Evolutionary conservation across 208 protist genomes (phyloP).

Genomic region (Blastocrithidia nonstop): DNA sequence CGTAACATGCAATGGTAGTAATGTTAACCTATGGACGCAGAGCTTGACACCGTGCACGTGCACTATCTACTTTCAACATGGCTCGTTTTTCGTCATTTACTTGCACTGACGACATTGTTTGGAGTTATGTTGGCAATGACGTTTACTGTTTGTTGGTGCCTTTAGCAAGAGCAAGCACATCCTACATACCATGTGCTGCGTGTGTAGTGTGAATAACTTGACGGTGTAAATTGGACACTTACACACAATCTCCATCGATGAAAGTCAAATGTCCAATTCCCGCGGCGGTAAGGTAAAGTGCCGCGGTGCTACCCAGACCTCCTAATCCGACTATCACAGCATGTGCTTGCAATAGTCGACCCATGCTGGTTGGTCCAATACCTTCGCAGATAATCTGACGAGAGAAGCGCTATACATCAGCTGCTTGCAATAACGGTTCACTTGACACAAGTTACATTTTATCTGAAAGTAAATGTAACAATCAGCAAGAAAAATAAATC

Average conservation of each 20-base stretch:
- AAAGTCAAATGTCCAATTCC: constrained; percentile 84
- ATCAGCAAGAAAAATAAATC: constrained; percentile 4
- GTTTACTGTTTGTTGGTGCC: too few species aligned
- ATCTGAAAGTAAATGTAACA: neutral
- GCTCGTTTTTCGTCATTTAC: constrained; percentile 28
- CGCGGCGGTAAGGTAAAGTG: constrained; percentile 86
- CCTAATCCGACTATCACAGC: constrained; percentile 89
- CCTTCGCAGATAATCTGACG: constrained; percentile 81
- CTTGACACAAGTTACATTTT: constrained; percentile 11
- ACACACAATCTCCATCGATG: constrained; percentile 89
- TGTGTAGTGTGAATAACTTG: constrained; percentile 92
- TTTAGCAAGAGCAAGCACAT: too few species aligned
- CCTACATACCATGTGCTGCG: too few species aligned
- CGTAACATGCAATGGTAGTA: constrained; percentile 10
- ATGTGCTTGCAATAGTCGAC: constrained; percentile 20
- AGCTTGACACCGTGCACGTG: constrained; percentile 29
- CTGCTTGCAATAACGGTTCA: constrained; percentile 20
- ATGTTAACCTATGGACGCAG: constrained; percentile 45
- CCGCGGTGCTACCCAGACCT: constrained; percentile 87
- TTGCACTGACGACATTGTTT: too few species aligned
- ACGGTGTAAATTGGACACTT: constrained; percentile 88
- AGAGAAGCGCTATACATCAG: constrained; percentile 75
- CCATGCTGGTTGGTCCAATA: constrained; percentile 64
- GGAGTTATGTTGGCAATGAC: too few species aligned
- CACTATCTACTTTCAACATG: constrained; percentile 72